Base-by-base conservation (phyloP, 2,329 filamentous ascomycete species). In the Colletotrichum sp. region DNA sequence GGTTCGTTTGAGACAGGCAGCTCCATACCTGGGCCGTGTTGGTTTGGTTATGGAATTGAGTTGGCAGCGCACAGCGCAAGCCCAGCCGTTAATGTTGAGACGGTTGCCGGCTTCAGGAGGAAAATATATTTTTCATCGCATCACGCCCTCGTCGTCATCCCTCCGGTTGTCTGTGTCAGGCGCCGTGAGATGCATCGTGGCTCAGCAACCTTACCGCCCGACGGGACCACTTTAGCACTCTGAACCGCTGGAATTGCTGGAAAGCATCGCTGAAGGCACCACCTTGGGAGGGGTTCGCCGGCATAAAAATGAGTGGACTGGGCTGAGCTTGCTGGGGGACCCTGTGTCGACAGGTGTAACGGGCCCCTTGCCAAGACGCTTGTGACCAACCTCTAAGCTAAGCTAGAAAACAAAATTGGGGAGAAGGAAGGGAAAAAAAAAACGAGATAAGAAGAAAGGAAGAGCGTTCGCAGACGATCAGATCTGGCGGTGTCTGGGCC, bases 301-400 rank as follows among this genome's bases (percentile, higher is more conserved):
- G 55, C 66, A 57, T 16, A 8, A 30, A 52, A 61, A 24, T 60
- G n/a, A 71, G 71, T 43, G 26, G 73, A 59, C 32, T 36, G 26
- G 55, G 69, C 39, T 34, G 32, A 52, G 30, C 14, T 43, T 57
- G 57, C 57, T 28, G 26, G 63, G 69, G 55, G 52, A 68, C 57
- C 69, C 64, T 76, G 74, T 34, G 21, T 59, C 43, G 48, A 26
- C 28, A 36, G 30, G 59, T 63, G 26, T 30, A 48, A 26, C 52
- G 60, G 71, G 32, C n/a, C 60, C 43, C 71, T 13, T 39, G 70
- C 74, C 74, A 65, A 76, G 65, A 48, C 65, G 32, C 64, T 75
- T 69, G 36, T 36, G 36, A 60, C 63, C 39, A 68, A 39, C 43
- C 43, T 52, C 43, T 21, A 28, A 61, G 36, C 28, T 39, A 34